Percentiles rank a stretch among this genome's conserved stretches.
Conservation (phyloP, 1,284 basidiomycete species). For the Ustilago shanxiensis region DNA sequence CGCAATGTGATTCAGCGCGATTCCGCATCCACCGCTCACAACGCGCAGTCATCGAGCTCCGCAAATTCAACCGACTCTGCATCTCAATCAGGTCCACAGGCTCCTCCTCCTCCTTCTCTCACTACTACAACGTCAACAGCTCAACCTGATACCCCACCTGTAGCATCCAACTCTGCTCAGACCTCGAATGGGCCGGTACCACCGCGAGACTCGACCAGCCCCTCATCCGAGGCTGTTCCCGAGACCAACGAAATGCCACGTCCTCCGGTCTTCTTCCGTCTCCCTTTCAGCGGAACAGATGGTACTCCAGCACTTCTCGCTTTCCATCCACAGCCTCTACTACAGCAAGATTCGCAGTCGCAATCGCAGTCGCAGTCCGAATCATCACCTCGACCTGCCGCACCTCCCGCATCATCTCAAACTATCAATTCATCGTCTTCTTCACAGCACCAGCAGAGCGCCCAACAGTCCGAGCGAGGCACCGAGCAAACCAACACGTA, state of each 20-base stretch:
- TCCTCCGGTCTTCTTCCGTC: conserved; percentile 48
- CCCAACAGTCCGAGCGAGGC: too few relatives aligned
- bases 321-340: conserved; percentile 52
- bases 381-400: neutral
- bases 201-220: neutral
- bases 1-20: conserved; percentile 24
- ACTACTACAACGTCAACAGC: neutral
- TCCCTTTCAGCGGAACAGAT: conserved; percentile 49
- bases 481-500: neutral
- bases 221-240: neutral
- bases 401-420: neutral
- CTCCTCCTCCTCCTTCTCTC: too few relatives aligned
- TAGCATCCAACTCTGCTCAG: neutral
- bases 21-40: neutral
- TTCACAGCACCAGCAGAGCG: conserved; percentile 4
- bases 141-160: neutral
- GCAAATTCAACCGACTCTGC: neutral
- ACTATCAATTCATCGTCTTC: neutral
- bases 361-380: neutral
- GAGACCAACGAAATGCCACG: conserved; percentile 7
- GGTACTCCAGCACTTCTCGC: conserved; percentile 54
- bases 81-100: neutral
- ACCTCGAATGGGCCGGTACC: neutral
- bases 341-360: conserved; percentile 5
- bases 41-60: neutral